These are phyloP conservation scores for Metschnikowia shivogae DNA, from an alignment of 805 yeast species.

Conservation along the genomic window DNA sequence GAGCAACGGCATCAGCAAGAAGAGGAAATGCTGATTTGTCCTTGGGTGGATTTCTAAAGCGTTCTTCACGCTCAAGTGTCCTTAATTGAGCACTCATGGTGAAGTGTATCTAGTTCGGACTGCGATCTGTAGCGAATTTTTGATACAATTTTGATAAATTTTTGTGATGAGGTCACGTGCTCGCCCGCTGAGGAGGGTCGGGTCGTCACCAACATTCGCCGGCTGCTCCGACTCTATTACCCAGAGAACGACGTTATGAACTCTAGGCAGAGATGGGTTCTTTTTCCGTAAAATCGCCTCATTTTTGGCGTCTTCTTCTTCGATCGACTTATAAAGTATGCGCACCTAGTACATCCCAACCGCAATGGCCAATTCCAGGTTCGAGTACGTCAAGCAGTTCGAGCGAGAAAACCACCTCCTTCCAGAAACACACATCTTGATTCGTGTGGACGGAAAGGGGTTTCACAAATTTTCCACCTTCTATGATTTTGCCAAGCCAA, in stretches of 20 bases:
- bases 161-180: slow-evolving; percentile 20
- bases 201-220: background rate
- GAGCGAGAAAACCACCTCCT: slow-evolving; percentile 70
- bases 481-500: slow-evolving; percentile 82
- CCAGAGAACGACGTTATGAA: too few relatives aligned
- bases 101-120: slow-evolving; percentile 2
- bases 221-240: too few relatives aligned
- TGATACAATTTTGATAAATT: slow-evolving; percentile 12
- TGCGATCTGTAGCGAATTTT: slow-evolving; percentile 4
- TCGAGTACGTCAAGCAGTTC: slow-evolving; percentile 79
- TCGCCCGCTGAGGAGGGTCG: background rate
- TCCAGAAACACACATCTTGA: slow-evolving; percentile 76
- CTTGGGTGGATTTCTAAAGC: slow-evolving; percentile 86
- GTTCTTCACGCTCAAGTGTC: slow-evolving; percentile 82
- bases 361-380: slow-evolving; percentile 77
- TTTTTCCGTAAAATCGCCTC: too few relatives aligned
- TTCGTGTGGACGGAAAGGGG: slow-evolving; percentile 90
- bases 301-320: too few relatives aligned
- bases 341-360: background rate
- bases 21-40: slow-evolving; percentile 80
- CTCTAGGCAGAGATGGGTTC: too few relatives aligned
- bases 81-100: slow-evolving; percentile 56
- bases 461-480: slow-evolving; percentile 78
- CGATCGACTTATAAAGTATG: background rate
- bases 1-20: slow-evolving; percentile 83